These are phyloP conservation scores for Termitomyces eurrhizus DNA, from an alignment of 768 basidiomycete species.

Conservation along the genomic window DNA sequence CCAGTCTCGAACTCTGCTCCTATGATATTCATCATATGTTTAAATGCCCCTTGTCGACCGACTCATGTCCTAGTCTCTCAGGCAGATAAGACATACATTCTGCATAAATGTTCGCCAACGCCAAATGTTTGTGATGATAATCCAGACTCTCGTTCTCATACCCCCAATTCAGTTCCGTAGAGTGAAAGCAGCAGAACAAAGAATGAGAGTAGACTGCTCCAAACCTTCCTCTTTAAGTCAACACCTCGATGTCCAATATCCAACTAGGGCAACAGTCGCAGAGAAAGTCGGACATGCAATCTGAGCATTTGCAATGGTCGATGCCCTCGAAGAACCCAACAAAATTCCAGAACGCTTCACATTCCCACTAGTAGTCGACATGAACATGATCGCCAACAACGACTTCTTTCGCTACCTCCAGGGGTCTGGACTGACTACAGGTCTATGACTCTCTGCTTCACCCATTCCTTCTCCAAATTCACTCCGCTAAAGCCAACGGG, in stretches of 20 bases:
- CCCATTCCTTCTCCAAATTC: constrained; percentile 33
- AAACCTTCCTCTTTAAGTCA: background rate
- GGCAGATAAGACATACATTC: too few species aligned
- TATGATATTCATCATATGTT: too few species aligned
- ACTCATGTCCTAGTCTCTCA: too few species aligned
- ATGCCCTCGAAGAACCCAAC: constrained; percentile 42
- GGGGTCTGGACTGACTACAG: constrained; percentile 50
- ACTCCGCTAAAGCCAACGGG: constrained; percentile 3
- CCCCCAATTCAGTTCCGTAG: background rate
- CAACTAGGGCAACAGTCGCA: constrained; percentile 13
- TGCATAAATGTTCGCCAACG: too few species aligned
- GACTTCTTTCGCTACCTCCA: constrained; percentile 29
- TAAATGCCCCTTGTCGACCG: too few species aligned
- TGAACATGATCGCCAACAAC: constrained; percentile 35
- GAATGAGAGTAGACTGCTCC: background rate
- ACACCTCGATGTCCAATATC: constrained; percentile 17
- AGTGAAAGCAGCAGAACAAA: background rate
- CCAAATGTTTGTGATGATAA: background rate
- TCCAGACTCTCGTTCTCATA: background rate
- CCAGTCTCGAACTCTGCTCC: constrained; percentile 15
- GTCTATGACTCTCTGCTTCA: constrained; percentile 43
- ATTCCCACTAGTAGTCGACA: constrained; percentile 30
- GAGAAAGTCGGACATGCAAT: constrained; percentile 39
- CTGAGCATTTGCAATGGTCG: constrained; percentile 37
- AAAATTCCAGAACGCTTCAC: constrained; percentile 37